These are phyloP conservation scores for Talaromyces sp. DNA, from an alignment of 2,329 filamentous ascomycete species.

Conservation along the genomic window DNA sequence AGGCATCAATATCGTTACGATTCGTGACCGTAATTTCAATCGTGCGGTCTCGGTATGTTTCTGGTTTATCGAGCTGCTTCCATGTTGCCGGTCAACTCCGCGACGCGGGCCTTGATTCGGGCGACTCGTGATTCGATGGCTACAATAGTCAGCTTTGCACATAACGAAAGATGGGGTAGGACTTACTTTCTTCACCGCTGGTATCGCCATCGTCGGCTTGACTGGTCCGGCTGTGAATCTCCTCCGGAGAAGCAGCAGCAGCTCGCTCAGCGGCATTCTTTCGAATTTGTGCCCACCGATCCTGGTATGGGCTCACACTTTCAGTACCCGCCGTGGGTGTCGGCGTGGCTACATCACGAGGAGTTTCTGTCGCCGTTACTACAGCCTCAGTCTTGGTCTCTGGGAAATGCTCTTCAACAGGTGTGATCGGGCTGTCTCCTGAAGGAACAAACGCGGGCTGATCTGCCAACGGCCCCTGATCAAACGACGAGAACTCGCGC, in stretches of 20 bases:
- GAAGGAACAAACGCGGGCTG: slow-evolving; percentile 77
- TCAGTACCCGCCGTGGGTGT: slow-evolving; percentile 21
- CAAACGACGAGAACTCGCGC: slow-evolving; percentile 63
- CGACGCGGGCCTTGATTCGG: slow-evolving; percentile 94
- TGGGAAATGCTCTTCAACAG: slow-evolving; percentile 46
- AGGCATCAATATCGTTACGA: slow-evolving; percentile 2
- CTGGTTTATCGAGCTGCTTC: slow-evolving; percentile 47
- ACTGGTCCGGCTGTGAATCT: slow-evolving; percentile 60
- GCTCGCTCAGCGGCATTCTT: slow-evolving; percentile 88
- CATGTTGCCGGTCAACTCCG: slow-evolving; percentile 85
- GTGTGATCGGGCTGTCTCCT: slow-evolving; percentile 43
- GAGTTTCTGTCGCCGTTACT: slow-evolving; percentile 19
- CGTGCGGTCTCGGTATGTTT: neutral
- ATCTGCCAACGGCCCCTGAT: slow-evolving; percentile 82
- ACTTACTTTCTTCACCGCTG: slow-evolving; percentile 90
- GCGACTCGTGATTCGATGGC: slow-evolving; percentile 95
- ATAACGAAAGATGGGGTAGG: too few species aligned
- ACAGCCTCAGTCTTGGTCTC: slow-evolving; percentile 18
- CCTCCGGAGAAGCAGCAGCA: slow-evolving; percentile 53
- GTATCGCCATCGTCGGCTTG: slow-evolving; percentile 73
- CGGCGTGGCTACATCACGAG: slow-evolving; percentile 19
- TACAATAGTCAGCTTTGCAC: slow-evolving; percentile 32
- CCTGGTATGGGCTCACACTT: slow-evolving; percentile 44
- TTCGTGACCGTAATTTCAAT: slow-evolving; percentile 7
- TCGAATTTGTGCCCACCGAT: slow-evolving; percentile 93